Conservation (phyloP, 2,329 filamentous ascomycete genomes). For the Hymenoscyphus fructigenus region DNA sequence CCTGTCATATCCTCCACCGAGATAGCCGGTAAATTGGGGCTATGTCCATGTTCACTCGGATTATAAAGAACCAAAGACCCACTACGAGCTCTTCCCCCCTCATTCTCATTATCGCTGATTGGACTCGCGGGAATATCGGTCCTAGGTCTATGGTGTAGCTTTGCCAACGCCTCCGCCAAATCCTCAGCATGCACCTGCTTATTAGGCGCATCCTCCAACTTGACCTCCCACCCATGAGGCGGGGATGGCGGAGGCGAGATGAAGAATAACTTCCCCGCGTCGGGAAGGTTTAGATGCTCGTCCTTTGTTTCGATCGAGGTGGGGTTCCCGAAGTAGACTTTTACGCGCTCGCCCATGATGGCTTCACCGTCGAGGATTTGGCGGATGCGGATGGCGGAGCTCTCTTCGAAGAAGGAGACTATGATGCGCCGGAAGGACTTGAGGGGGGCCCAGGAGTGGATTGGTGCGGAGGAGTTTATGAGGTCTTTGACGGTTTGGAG, state of each 20-base stretch:
- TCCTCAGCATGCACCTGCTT: slow-evolving; percentile 69
- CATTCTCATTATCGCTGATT: slow-evolving; percentile 38
- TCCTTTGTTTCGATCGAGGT: slow-evolving; percentile 56
- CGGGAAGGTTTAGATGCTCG: slow-evolving; percentile 63
- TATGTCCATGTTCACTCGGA: slow-evolving; percentile 54
- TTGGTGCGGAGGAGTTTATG: slow-evolving; percentile 66
- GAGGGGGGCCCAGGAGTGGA: slow-evolving; percentile 77
- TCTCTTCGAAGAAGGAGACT: slow-evolving; percentile 71
- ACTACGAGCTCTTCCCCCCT: slow-evolving; percentile 46
- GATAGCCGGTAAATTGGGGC: slow-evolving; percentile 61
- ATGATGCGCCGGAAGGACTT: slow-evolving; percentile 82
- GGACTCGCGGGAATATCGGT: slow-evolving; percentile 43
- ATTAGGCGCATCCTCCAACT: slow-evolving; percentile 67
- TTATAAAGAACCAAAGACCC: slow-evolving; percentile 67
- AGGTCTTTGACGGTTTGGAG: slow-evolving; percentile 71
- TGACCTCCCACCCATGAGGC: slow-evolving; percentile 68
- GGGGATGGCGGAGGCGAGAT: slow-evolving; percentile 68
- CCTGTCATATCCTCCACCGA: slow-evolving; percentile 67
- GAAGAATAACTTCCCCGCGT: slow-evolving; percentile 71
- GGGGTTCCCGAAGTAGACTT: slow-evolving; percentile 66
- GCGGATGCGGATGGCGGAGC: slow-evolving; percentile 69
- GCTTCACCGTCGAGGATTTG: slow-evolving; percentile 71
- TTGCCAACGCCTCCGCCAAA: slow-evolving; percentile 63
- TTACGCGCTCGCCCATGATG: slow-evolving; percentile 67
- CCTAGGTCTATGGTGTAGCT: slow-evolving; percentile 50